Evolutionary conservation across 306 rosid genomes (phyloP), one percentile per base, ranked within the genome.

Genomic region (Canavalia gladiata): DNA sequence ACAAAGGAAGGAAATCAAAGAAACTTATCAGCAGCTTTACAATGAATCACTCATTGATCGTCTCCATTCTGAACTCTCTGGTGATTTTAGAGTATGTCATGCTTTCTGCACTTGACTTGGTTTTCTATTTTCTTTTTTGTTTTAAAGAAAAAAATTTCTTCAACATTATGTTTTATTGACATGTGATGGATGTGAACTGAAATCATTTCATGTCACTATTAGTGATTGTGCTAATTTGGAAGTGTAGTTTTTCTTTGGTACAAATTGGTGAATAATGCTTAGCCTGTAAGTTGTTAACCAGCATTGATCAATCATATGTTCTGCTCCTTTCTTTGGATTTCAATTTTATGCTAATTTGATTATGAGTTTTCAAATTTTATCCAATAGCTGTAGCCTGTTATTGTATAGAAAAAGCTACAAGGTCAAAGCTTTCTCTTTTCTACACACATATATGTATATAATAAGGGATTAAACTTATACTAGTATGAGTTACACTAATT

Each of bases 81-180:
- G 97, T 76, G 92, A 96, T 86, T 96, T 90, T 81, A 39, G 91
- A 84, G 99, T 96, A 96, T 78, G 93, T 75, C 57, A 25, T 51
- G 69, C 43, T 86, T 68, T 2, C 39, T 64, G 6, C 62, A 25
- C 66, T 52, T 74, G 35, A 60, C 47, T 68, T 67, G 46, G 56
- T 5, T 49, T 68, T 56, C 25, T 34, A 11, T 50, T 72, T 31
- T 39, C 41, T 60, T 18, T 29, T 31, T 8, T 18, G 25, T 54
- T 68, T 72, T 25, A 8, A 33, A 41, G 29, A 72, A 41, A 81
- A 34, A 37, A 37, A 54, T 18, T 68, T 73, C 63, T 49, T 58
- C 54, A 49, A 7, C 8, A 8, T 51, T 46, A 11, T 59, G 57
- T 45, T 35, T 52, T 39, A 29, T 60, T 57, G 42, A 33, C 57